Base-by-base conservation (phyloP, 768 basidiomycete genomes). In the Favolaschia claudopus region DNA sequence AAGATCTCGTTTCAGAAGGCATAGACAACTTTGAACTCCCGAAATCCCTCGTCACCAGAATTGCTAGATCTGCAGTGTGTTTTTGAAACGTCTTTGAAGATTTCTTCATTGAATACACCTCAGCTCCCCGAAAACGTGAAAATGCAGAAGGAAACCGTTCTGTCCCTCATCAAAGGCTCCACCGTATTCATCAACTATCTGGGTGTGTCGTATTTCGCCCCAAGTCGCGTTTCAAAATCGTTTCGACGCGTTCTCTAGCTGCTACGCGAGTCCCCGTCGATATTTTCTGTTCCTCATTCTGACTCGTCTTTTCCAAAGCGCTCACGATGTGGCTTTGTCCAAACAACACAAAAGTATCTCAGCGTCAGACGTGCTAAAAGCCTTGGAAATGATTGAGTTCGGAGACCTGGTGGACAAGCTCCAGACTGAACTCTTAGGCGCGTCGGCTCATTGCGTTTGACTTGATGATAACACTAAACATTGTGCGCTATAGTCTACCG, bases 131-230 rank as follows among this genome's bases (percentile, higher is more conserved):
- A 93, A 0, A 89, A 87, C 64, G 84, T 89, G 13, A 96, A 96
- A 69, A 74, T 97, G 54, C 92, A 95, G 67, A 96, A 95, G 62
- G 96, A 98, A 57, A 91, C 92, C 0, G 87, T 95, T 0, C 72
- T 91, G 1, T 92, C 94, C 13, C 80, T 97, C 10, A 82, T 91
- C 14, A 95, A 95, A 70, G 89, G 90, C 28, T 93, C 95, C 4
- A 96, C 96, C 0, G 91, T 98, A 48, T 99, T 98, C 72, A 95
- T 99, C 65, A 96, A 92, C 72, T 96, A 95, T 67, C 79, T 99
- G 8, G 89, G 96, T 91, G 71, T 65, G 88, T 77, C 49, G 22
- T 20, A 15, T 60, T n/a, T 37, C 36, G 28, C 38, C 42, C 8
- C 36, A n/a, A 24, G 60, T 54, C 58, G 63, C 53, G 53, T 48